Percentiles rank a stretch among this genome's conserved stretches.
Conservation (phyloP, 2,329 filamentous ascomycete genomes). For the Microdochium paspali region DNA sequence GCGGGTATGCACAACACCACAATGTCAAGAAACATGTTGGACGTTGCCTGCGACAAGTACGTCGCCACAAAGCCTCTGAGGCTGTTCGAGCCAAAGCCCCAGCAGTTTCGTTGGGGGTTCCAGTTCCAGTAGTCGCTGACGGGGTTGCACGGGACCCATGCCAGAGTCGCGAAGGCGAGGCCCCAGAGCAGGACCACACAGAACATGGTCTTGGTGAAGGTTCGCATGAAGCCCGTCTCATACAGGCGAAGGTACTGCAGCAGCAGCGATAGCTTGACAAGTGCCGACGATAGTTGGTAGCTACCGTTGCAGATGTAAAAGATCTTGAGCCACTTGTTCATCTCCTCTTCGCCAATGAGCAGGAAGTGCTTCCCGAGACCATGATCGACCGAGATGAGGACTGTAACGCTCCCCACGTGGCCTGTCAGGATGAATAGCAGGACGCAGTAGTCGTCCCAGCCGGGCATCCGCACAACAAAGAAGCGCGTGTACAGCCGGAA, state of each 20-base stretch:
- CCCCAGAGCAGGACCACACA: slow-evolving; percentile 20
- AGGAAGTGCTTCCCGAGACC: slow-evolving; percentile 20
- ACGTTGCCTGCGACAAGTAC: slow-evolving; percentile 11
- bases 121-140: slow-evolving; percentile 20
- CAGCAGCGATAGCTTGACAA: slow-evolving; percentile 26
- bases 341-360: slow-evolving; percentile 7
- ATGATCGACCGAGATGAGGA: slow-evolving; percentile 6
- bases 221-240: slow-evolving; percentile 8
- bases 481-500: slow-evolving; percentile 18
- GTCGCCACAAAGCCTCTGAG: slow-evolving; percentile 7
- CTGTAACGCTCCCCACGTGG: slow-evolving; percentile 6
- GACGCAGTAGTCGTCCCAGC: slow-evolving; percentile 26
- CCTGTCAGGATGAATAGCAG: slow-evolving; percentile 7
- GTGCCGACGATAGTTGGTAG: slow-evolving; percentile 21
- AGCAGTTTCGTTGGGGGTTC: slow-evolving; percentile 10
- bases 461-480: slow-evolving; percentile 14
- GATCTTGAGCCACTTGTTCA: slow-evolving; percentile 12
- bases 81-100: slow-evolving; percentile 16
- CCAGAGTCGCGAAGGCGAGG: slow-evolving; percentile 15
- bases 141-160: slow-evolving; percentile 20
- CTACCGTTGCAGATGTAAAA: slow-evolving; percentile 21
- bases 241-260: slow-evolving; percentile 27
- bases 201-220: slow-evolving; percentile 5
- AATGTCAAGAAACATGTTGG: slow-evolving; percentile 15
- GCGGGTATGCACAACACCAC: slow-evolving; percentile 12